These are phyloP conservation scores for Carallia pectinifolia DNA, from an alignment of 345 rosid species.

Conservation along the genomic window DNA sequence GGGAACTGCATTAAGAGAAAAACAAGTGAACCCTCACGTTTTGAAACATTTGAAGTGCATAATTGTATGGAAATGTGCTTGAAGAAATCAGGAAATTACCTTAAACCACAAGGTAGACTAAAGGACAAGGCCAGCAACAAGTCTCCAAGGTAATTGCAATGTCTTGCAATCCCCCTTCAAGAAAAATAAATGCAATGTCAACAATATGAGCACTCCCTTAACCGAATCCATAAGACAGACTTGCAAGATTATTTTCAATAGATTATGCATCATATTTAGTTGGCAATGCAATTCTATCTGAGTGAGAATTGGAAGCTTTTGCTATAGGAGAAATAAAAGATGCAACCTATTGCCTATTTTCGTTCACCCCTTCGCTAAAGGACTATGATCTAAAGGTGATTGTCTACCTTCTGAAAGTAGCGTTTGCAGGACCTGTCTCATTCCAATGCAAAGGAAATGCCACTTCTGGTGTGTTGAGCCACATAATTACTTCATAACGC, in stretches of 20 bases:
- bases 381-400: no score
- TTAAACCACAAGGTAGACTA: slow-evolving; percentile 84
- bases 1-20: slow-evolving; percentile 49
- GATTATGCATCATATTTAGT: no score
- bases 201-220: neutral
- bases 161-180: slow-evolving; percentile 92
- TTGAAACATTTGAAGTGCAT: neutral
- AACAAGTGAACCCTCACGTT: slow-evolving; percentile 10
- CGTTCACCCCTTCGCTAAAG: no score
- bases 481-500: no score
- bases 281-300: no score
- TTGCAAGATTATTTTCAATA: neutral
- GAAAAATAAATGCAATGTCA: slow-evolving; percentile 4
- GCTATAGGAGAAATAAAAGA: no score
- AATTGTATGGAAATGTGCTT: neutral
- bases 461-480: no score
- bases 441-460: no score
- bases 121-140: slow-evolving; percentile 84
- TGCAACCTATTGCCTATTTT: no score
- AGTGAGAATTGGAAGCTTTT: no score
- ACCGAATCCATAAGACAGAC: slow-evolving; percentile 2
- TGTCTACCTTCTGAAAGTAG: no score
- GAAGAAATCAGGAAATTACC: slow-evolving; percentile 26
- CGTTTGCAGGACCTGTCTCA: no score
- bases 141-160: slow-evolving; percentile 93